Percentiles rank a stretch among this genome's conserved stretches.
Conservation (phyloP, 2,329 filamentous ascomycete genomes). For the Exophiala phaeomuriformis region DNA sequence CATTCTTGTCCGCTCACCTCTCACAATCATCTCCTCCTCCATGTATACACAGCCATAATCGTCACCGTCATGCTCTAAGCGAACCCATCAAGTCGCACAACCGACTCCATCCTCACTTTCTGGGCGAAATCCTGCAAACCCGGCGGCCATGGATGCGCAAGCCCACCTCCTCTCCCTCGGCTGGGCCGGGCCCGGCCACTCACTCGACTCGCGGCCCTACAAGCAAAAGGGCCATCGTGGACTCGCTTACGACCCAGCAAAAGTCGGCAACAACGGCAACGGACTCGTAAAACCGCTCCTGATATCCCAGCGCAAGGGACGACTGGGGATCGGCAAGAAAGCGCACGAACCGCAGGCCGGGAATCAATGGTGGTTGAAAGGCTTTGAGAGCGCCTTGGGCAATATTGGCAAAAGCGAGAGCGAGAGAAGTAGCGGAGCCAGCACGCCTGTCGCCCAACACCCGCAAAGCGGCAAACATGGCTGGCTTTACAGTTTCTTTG, state of each 20-base stretch:
- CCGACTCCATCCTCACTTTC: too few species aligned
- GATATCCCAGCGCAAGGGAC: conserved; percentile 70
- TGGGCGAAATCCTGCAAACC: too few species aligned
- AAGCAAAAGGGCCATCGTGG: conserved; percentile 38
- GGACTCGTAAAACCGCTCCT: conserved; percentile 79
- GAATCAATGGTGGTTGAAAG: conserved; percentile 96
- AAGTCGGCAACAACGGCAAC: conserved; percentile 40
- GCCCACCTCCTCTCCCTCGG: conserved; percentile 77
- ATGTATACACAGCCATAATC: too few species aligned
- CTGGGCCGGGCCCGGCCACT: conserved; percentile 83
- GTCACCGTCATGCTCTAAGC: too few species aligned
- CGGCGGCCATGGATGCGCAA: conserved; percentile 65
- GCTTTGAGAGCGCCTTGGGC: conserved; percentile 78
- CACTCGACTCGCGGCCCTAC: conserved; percentile 57
- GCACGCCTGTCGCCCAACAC: conserved; percentile 39
- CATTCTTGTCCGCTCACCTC: too few species aligned
- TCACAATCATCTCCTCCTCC: too few species aligned
- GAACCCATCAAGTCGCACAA: too few species aligned
- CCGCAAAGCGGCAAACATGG: conserved; percentile 37
- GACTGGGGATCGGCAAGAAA: conserved; percentile 70
- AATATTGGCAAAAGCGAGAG: conserved; percentile 49
- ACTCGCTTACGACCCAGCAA: conserved; percentile 30
- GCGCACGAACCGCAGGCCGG: conserved; percentile 55
- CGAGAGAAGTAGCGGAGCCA: conserved; percentile 51
- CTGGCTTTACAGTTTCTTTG: conserved; percentile 76